Conservation (phyloP, 169 alveolate species). For the Plasmodium vinckei region DNA sequence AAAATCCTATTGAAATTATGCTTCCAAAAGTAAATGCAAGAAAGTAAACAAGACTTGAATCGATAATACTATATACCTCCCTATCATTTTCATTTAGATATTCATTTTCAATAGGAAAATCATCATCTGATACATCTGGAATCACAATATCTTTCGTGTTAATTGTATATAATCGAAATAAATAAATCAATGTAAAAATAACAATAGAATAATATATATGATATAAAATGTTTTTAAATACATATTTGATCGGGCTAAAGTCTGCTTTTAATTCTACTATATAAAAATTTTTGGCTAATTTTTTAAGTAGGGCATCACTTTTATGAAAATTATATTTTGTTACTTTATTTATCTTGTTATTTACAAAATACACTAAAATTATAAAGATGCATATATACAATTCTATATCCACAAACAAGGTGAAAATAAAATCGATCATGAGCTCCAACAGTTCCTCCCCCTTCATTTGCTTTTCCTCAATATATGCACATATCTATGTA, state of each 20-base stretch:
- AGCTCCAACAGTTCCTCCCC: slow-evolving; percentile 10
- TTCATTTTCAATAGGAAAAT: no score
- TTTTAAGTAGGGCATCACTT: slow-evolving; percentile 28
- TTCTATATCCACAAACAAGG: slow-evolving; percentile 33
- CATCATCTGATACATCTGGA: background rate
- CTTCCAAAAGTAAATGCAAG: slow-evolving; percentile 40
- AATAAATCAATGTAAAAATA: slow-evolving; percentile 21
- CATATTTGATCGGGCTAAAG: slow-evolving; percentile 45
- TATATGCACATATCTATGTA: no score
- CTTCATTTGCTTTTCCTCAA: background rate
- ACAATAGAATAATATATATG: slow-evolving; percentile 33
- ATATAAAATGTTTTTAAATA: slow-evolving; percentile 24
- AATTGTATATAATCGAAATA: slow-evolving; percentile 27
- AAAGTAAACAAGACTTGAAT: background rate
- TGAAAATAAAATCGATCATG: slow-evolving; percentile 12
- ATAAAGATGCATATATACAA: slow-evolving; percentile 26
- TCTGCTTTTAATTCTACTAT: slow-evolving; percentile 29
- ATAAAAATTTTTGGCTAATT: slow-evolving; percentile 49
- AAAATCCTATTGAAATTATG: slow-evolving; percentile 14
- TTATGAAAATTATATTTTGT: slow-evolving; percentile 24
- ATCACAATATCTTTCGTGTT: slow-evolving; percentile 17
- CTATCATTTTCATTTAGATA: no score
- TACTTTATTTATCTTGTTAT: slow-evolving; percentile 25
- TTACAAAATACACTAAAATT: slow-evolving; percentile 10
- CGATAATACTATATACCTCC: background rate